These are phyloP conservation scores for Vitellaria paradoxa DNA, from an alignment of 179 eudicot species.

Conservation along the genomic window DNA sequence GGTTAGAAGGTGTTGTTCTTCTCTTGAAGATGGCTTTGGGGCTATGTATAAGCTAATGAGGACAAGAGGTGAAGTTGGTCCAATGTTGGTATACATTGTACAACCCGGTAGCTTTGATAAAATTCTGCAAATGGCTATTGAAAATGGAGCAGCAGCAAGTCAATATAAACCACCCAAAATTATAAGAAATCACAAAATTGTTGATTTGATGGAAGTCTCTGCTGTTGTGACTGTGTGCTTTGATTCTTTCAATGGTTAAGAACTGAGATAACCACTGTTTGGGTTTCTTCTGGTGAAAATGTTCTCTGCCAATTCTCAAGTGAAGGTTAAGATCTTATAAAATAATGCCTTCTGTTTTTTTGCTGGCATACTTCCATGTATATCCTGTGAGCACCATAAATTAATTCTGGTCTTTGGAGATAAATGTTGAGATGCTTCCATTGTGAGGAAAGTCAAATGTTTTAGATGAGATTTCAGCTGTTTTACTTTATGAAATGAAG, in stretches of 20 bases:
- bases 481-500: neutral
- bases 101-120: constrained; percentile 28
- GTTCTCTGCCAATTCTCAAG: neutral
- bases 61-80: constrained; percentile 25
- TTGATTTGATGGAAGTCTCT: constrained; percentile 24
- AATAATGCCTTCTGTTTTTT: neutral
- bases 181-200: constrained; percentile 24
- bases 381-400: neutral
- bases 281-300: neutral
- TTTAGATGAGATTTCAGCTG: neutral
- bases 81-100: constrained; percentile 24
- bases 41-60: constrained; percentile 26
- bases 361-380: neutral
- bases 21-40: constrained; percentile 36
- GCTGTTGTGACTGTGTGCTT: constrained; percentile 19
- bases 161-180: constrained; percentile 45
- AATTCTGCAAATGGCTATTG: constrained; percentile 27
- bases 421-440: neutral
- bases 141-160: constrained; percentile 37
- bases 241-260: constrained; percentile 9
- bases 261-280: neutral
- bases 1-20: constrained; percentile 18
- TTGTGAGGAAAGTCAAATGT: neutral
- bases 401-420: neutral
- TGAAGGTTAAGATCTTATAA: neutral